Conservation (phyloP, 441 rosid genomes). For the Gossypium lobatum region DNA sequence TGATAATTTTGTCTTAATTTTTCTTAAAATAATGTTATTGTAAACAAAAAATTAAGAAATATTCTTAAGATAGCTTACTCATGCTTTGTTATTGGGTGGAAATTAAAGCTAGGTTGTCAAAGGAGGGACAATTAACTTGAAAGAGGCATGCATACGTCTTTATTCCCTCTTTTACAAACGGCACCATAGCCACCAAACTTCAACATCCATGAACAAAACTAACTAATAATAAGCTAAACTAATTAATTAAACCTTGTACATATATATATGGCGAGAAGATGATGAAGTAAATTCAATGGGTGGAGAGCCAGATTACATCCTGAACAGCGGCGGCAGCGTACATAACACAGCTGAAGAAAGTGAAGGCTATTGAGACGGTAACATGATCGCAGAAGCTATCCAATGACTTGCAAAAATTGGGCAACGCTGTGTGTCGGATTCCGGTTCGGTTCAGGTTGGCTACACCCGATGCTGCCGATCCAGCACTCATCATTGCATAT, state of each 20-base stretch:
- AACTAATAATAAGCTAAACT: neutral
- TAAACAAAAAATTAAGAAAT: too few relatives aligned
- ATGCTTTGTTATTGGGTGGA: too few relatives aligned
- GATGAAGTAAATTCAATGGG: conserved; percentile 6
- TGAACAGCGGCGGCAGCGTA: conserved; percentile 56
- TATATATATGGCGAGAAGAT: neutral
- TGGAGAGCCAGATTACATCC: conserved; percentile 59
- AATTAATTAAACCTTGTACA: neutral
- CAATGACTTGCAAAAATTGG: conserved; percentile 71
- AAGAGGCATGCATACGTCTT: neutral
- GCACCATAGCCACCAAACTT: neutral
- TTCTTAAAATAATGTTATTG: too few relatives aligned
- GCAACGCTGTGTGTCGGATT: conserved; percentile 61
- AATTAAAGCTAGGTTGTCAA: neutral
- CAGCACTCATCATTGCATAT: conserved; percentile 65
- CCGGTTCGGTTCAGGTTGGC: conserved; percentile 77
- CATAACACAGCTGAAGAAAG: conserved; percentile 51
- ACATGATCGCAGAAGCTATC: conserved; percentile 65
- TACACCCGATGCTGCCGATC: conserved; percentile 76
- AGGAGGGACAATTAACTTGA: neutral
- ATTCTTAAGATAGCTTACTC: too few relatives aligned
- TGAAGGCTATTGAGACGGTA: conserved; percentile 54
- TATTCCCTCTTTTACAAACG: neutral
- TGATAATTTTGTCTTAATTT: too few relatives aligned
- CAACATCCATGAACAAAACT: too few relatives aligned